Base-by-base conservation (phyloP, 2,329 filamentous ascomycete genomes). In the Colletotrichum spinosum region DNA sequence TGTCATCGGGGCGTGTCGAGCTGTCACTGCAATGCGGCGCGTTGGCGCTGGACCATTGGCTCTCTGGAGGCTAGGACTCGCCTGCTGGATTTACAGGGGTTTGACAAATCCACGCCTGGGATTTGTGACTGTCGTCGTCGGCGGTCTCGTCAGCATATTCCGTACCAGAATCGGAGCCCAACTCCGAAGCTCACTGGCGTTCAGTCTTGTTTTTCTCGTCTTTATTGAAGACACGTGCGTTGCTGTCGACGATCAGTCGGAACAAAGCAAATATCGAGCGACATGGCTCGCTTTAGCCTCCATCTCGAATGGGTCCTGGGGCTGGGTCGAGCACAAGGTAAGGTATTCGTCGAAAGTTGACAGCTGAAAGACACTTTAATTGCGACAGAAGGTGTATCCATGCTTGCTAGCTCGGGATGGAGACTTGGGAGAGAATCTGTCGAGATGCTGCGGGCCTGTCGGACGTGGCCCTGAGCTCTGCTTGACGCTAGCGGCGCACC, bases 11-110 rank as follows among this genome's bases (percentile, higher is more conserved):
- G 41, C 37, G 49, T 64, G 55, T 46, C 48, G 60, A 53, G 34
- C 48, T 60, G 60, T 53, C 49, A 49, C 55, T 59, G 57, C 50
- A 34, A 64, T 37, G 54, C 60, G 60, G 41, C 46, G 54, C 46
- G 46, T 35, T 54, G 60, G 42, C 25, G 48, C 60, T 33, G 55
- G 48, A 56, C 48, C 41, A 58, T 54, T 48, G 49, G 49, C 41
- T 37, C 15, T 6, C 49, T 48, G 35, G 42, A 15, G 25, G 37
- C 48, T 37, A 34, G 48, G 42, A 35, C n/a, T n/a, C 41, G 55
- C 15, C 52, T 54, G 25, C 25, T 25, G 25, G 25, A 25, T 4
- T 25, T 25, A 5, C 25, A n/a, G 15, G 9, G 42, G 34, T 12
- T 15, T 46, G 42, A 34, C 25, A 25, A 25, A 25, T 25, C 25